Evolutionary conservation across 2,329 filamentous ascomycete genomes (phyloP), one percentile per base, ranked within the genome.

Genomic region (Macroventuria anomochaeta): DNA sequence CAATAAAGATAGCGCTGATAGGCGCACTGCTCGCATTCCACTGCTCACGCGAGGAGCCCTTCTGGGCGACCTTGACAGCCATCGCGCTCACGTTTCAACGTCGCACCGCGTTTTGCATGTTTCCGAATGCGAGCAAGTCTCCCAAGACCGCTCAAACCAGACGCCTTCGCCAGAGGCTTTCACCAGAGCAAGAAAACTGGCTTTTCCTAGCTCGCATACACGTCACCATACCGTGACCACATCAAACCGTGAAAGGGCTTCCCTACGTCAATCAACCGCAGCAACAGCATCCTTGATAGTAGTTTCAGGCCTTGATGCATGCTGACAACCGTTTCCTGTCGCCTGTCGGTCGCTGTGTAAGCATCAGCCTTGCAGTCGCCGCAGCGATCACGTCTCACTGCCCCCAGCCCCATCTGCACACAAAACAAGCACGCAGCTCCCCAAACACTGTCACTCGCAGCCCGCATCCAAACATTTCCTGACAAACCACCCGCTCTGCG

Each of bases 321-420:
- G 50, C 31, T 46, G 42, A 38, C 26, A 13, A 15, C 44, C 38
- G 39, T 49, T 39, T 44, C 34, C 46, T 49, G 46, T 39, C 33
- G 32, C 33, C 28, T 31, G 48, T 44, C 29, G n/a, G 20, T 12
- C 20, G 37, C 41, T 40, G 52, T 50, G 53, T 46, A 48, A 50
- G 46, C 41, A 40, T 52, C 59, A 59, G 60, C 58, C 58, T 64
- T 48, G 44, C 34, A 49, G 51, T 54, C 51, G 53, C 60, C 57
- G 62, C 60, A 63, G 63, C 62, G 60, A 60, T 58, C 57, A 59
- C 60, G 50, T 54, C 40, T 40, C 51, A 54, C 51, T 36, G 44
- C 46, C 46, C n/a, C 36, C 51, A 54, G 44, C 46, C 51, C 33
- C 51, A 46, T 54, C 10, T 40, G 33, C 51, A 39, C 51, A 34